Conservation (phyloP, 768 basidiomycete genomes). For the Leccinum obscurum region DNA sequence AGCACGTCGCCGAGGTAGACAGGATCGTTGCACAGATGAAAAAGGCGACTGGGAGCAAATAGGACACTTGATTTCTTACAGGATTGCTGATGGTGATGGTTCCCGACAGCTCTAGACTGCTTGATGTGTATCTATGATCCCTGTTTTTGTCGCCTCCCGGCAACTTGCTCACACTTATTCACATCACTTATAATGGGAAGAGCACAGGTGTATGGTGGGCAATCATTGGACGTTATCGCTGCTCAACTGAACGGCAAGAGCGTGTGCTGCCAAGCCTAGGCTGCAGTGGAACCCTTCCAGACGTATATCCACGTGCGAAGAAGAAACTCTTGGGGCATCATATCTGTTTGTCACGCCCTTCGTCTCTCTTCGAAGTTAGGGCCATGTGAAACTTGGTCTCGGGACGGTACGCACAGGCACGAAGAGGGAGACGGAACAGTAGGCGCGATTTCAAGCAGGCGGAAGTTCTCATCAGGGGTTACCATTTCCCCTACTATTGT, state of each 20-base stretch:
- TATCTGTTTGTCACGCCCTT: too few relatives aligned
- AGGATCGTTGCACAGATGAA: slow-evolving; percentile 62
- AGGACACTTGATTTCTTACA: slow-evolving; percentile 3
- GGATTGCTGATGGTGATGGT: neutral
- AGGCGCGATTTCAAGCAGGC: too few relatives aligned
- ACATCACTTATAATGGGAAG: neutral
- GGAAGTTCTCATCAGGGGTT: too few relatives aligned
- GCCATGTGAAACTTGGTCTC: too few relatives aligned
- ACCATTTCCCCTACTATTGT: too few relatives aligned
- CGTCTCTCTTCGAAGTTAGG: too few relatives aligned
- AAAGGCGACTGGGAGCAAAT: slow-evolving; percentile 45
- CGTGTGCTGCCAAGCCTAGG: neutral
- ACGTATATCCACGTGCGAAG: too few relatives aligned
- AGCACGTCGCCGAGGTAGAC: slow-evolving; percentile 64
- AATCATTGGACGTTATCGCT: neutral
- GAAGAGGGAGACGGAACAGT: too few relatives aligned
- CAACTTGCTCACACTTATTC: neutral
- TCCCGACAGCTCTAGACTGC: neutral
- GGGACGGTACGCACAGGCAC: too few relatives aligned
- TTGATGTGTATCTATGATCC: neutral
- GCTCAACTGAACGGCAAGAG: neutral
- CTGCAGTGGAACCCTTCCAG: too few relatives aligned
- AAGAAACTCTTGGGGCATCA: too few relatives aligned
- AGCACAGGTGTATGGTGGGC: neutral
- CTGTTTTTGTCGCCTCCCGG: neutral